Percentiles rank a stretch among this genome's conserved stretches.
These are phyloP conservation scores for Solanum boliviense DNA, from an alignment of 257 asterid species.

Conservation along the genomic window DNA sequence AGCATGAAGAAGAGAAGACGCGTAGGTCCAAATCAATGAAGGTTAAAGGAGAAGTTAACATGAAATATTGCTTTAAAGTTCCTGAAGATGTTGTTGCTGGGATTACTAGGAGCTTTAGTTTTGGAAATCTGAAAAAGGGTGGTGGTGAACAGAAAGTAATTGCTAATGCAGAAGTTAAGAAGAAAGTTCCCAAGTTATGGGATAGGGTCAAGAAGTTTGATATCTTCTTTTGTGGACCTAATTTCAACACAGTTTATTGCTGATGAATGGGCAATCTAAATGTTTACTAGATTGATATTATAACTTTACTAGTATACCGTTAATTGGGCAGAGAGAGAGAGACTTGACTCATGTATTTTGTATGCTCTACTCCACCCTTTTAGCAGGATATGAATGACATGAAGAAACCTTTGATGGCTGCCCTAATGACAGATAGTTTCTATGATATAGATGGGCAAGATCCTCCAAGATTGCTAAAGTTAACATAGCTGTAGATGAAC, in stretches of 20 bases:
- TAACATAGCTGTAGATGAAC: not conserved
- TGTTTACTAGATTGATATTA: not conserved
- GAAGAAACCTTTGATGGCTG: not conserved
- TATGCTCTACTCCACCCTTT: not conserved
- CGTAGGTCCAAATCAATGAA: constrained; percentile 9
- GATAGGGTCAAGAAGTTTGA: constrained; percentile 66
- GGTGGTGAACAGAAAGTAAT: constrained; percentile 15
- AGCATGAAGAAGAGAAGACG: constrained; percentile 34
- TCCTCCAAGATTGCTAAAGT: not conserved
- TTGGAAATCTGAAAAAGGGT: constrained; percentile 22
- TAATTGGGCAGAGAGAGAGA: not conserved
- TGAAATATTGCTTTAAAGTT: constrained; percentile 44
- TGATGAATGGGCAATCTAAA: not conserved
- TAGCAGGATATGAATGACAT: not conserved
- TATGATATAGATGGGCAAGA: not conserved
- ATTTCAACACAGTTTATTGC: constrained; percentile 22
- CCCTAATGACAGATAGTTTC: not conserved
- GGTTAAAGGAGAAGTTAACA: constrained; percentile 24
- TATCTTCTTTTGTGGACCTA: constrained; percentile 51
- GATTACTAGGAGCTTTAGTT: not conserved
- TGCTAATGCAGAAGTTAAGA: not conserved
- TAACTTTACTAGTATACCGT: not conserved
- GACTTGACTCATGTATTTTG: not conserved
- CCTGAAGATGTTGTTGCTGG: constrained; percentile 13
- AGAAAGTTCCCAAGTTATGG: constrained; percentile 49